Evolutionary conservation across 2,329 filamentous ascomycete genomes (phyloP).

Genomic region (Stagonosporopsis rhizophila): DNA sequence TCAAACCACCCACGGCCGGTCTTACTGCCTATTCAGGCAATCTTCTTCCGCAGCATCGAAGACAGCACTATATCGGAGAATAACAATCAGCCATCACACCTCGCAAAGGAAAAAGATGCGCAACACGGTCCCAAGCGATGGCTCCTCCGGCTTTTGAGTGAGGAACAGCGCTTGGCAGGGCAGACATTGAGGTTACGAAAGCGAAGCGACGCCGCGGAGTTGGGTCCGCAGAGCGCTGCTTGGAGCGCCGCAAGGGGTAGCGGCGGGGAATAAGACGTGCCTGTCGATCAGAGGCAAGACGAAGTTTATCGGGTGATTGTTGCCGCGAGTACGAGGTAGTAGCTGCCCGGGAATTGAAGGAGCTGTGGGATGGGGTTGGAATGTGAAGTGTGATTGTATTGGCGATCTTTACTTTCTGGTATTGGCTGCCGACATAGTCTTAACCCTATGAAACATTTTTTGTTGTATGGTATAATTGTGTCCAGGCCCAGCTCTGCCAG

Average conservation of each 20-base stretch:
- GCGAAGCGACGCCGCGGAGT: slow-evolving; percentile 1
- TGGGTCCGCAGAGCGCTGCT: neutral
- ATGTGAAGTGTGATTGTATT: neutral
- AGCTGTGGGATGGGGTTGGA: neutral
- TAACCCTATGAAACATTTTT: neutral
- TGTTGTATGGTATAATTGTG: too few relatives aligned
- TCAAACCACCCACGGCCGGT: neutral
- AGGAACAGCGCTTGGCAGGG: slow-evolving; percentile 7
- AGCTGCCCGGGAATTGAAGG: neutral
- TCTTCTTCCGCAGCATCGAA: slow-evolving; percentile 13
- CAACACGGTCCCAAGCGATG: slow-evolving; percentile 1
- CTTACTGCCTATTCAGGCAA: slow-evolving; percentile 12
- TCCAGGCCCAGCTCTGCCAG: neutral
- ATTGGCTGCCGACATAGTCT: neutral
- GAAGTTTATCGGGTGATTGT: slow-evolving; percentile 6
- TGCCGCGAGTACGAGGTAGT: neutral
- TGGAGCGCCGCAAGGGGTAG: neutral
- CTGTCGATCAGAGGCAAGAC: slow-evolving; percentile 7
- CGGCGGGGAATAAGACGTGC: slow-evolving; percentile 1
- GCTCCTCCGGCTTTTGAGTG: slow-evolving; percentile 1
- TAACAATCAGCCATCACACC: neutral
- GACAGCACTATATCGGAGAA: slow-evolving; percentile 18
- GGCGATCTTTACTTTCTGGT: neutral
- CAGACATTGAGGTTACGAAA: neutral
- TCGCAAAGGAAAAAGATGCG: slow-evolving; percentile 12